phyloP scores from a whole-genome alignment of 192 early-diverging fungal genomes.

The Rhizoclosmatium sp. region DNA sequence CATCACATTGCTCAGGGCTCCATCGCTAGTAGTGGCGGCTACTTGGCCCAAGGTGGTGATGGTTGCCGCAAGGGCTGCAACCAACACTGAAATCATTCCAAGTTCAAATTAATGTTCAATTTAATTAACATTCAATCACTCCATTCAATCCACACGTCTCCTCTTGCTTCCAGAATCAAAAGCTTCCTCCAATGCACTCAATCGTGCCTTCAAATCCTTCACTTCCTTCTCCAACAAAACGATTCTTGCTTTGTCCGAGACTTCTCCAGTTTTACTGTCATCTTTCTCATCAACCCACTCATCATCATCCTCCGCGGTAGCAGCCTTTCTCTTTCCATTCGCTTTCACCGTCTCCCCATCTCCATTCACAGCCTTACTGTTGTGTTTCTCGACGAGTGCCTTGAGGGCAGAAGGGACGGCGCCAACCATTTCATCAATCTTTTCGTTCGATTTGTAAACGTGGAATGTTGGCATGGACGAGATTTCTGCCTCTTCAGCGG shows the following conservation, averaged over 20 bases:
- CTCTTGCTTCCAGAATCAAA: not conserved
- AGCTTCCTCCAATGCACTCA: not conserved
- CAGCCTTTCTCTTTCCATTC: not conserved
- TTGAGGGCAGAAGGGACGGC: slow-evolving; percentile 78
- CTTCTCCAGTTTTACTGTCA: not conserved
- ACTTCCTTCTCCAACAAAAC: not conserved
- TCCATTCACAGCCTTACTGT: not conserved
- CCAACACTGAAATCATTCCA: no score
- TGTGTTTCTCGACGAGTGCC: slow-evolving; percentile 65
- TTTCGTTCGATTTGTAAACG: slow-evolving; percentile 77
- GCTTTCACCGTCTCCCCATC: not conserved
- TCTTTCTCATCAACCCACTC: not conserved
- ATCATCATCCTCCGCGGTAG: not conserved
- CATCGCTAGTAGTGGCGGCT: no score
- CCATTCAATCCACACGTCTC: no score
- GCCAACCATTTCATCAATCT: slow-evolving; percentile 81
- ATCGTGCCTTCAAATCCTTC: not conserved
- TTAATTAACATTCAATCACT: no score
- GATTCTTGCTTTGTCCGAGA: not conserved
- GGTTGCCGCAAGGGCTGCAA: no score
- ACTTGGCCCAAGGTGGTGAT: no score
- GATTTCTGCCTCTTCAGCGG: slow-evolving; percentile 53
- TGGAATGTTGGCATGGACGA: slow-evolving; percentile 86
- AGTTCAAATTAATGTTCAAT: no score
- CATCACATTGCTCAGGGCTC: no score